A percentile compares a stretch with the other conserved stretches of the same genome.
Conservation (phyloP, 441 rosid genomes). For the Bruguiera hainesii region DNA sequence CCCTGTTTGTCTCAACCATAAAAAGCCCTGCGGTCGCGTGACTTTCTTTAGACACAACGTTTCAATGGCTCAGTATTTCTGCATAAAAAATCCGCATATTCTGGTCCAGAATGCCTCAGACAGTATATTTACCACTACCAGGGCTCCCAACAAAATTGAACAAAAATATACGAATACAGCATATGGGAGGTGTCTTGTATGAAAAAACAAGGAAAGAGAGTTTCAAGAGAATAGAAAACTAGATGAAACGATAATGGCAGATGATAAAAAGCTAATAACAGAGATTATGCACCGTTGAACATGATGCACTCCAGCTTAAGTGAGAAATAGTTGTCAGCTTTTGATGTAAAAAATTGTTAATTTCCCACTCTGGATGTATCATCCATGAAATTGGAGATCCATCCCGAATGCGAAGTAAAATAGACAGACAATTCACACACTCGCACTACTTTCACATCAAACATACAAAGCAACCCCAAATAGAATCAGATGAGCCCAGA, state of each 20-base stretch:
- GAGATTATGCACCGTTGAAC: constrained; percentile 9
- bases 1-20: background rate
- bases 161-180: background rate
- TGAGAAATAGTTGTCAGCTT: background rate
- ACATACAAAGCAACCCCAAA: background rate
- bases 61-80: background rate
- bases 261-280: background rate
- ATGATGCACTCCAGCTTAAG: constrained; percentile 25
- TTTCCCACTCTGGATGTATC: constrained; percentile 6
- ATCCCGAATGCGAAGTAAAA: constrained; percentile 27
- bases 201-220: background rate
- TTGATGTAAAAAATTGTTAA: constrained; percentile 26
- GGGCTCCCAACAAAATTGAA: background rate
- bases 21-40: constrained; percentile 2
- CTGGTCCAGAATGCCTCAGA: constrained; percentile 8
- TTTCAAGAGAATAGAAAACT: no score
- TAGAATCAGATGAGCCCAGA: constrained; percentile 8
- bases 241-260: background rate
- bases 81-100: constrained; percentile 1
- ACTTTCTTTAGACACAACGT: constrained; percentile 11
- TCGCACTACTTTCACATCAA: constrained; percentile 15
- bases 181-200: background rate
- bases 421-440: constrained; percentile 23
- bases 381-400: constrained; percentile 20
- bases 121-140: background rate